Evolutionary conservation across 2,329 filamentous ascomycete genomes (phyloP), one percentile per base, ranked within the genome.

Genomic region (Juglanconis oblonga): DNA sequence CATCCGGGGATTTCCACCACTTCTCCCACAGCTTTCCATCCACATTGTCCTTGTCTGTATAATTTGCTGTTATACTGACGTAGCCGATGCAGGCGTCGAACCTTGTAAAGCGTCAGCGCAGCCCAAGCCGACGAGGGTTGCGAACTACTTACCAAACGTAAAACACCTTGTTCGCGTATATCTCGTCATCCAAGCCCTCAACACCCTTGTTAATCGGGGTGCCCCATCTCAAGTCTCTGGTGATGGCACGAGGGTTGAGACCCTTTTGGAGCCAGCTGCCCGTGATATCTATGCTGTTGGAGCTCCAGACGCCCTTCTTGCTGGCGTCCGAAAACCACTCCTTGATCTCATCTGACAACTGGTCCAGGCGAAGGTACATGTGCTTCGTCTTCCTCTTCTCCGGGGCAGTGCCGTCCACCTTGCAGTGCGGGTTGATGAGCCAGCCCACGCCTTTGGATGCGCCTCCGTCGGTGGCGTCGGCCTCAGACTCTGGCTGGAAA

Each of bases 171-270:
- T 79, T 77, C 49, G 77, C 76, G 66, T 84, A 87, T 32, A 80
- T 81, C 57, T 81, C 79, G 4, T 82, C 76, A 4, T 79, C 81
- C 49, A 87, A 62, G 14, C 79, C 80, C 11, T 79, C 73, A 33
- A 81, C 66, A 52, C 74, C 71, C n/a, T 71, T 73, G 38, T 80
- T 82, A 51, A 85, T 81, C 3, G 81, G 81, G 14, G 84, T 82
- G 70, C 94, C 94, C 94, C 94, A 97, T 73, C 90, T 93, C 62
- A 97, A 80, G 78, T 98, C 94, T 73, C 94, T 82, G 11, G 94
- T 97, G 72, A 98, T 98, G 65, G 91, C 91, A 67, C 94, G 87
- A 52, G 89, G 87, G 73, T 94, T 88, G 60, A 98, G 78, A 5
- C 94, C 94, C 78, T 94, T 88, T 61, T 88, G 86, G 63, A 96